Evolutionary conservation across 2,329 filamentous ascomycete species (phyloP).

Genomic region (Byssochlamys sp.): DNA sequence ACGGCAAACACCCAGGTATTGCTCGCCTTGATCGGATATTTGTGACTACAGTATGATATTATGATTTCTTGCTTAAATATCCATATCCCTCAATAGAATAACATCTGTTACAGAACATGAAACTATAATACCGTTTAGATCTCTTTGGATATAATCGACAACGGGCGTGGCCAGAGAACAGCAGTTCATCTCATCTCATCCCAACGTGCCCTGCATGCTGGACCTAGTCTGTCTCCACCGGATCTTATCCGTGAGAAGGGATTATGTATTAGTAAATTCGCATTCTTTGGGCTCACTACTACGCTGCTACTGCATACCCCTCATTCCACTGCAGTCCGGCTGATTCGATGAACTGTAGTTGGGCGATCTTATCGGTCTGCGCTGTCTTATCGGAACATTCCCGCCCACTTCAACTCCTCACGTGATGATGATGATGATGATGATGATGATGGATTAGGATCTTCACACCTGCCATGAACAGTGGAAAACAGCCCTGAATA

Average conservation of each 20-base stretch:
- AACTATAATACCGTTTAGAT: background rate
- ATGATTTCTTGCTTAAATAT: background rate
- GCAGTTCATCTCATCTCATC: background rate
- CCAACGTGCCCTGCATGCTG: background rate
- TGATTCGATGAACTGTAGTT: background rate
- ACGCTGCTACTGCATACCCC: background rate
- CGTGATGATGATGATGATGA: background rate
- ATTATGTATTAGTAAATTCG: background rate
- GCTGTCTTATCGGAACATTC: background rate
- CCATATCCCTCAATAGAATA: background rate
- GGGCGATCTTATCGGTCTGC: background rate
- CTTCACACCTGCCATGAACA: background rate
- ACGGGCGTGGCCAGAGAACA: background rate
- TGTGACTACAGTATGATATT: background rate
- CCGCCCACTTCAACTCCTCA: background rate
- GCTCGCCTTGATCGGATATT: background rate
- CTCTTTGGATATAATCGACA: background rate
- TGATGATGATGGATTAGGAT: background rate
- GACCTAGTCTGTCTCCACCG: background rate
- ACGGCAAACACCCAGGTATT: background rate
- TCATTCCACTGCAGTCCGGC: background rate
- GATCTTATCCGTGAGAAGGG: background rate
- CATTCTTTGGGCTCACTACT: background rate
- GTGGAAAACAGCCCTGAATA: background rate
- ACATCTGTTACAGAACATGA: background rate